phyloP scores from a whole-genome alignment of 352 stramenopile genomes.

The Phytophthora europaea region DNA sequence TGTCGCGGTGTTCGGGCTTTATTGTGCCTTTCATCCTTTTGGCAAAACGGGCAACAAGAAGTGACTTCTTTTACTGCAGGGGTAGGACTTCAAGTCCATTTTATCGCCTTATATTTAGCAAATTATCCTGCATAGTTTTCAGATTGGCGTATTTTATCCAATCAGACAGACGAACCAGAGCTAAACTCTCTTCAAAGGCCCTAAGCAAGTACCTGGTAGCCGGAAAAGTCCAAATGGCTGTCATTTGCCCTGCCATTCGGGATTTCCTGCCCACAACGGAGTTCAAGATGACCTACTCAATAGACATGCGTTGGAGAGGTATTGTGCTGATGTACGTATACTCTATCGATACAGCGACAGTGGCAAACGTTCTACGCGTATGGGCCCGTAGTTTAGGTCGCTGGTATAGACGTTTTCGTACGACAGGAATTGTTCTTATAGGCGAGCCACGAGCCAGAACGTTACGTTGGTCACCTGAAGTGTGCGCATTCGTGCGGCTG shows the following conservation, averaged over 20 bases:
- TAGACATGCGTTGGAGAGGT: constrained; percentile 22
- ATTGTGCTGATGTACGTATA: constrained; percentile 29
- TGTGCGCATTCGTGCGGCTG: constrained; percentile 19
- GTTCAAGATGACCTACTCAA: constrained; percentile 24
- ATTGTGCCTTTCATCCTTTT: no score
- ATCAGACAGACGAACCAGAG: no score
- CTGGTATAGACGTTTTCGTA: constrained; percentile 9
- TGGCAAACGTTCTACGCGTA: constrained; percentile 6
- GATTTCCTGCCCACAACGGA: not conserved
- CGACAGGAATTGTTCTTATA: constrained; percentile 9
- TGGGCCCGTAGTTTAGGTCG: not conserved
- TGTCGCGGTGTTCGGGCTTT: no score
- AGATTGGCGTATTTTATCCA: no score
- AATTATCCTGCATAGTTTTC: no score
- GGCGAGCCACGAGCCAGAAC: not conserved
- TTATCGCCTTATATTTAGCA: no score
- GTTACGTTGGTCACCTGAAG: constrained; percentile 7
- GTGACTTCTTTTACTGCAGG: no score
- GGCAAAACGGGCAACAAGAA: no score
- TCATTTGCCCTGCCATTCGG: not conserved
- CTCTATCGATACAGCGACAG: constrained; percentile 8
- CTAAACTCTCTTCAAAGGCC: no score
- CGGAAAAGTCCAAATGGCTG: constrained; percentile 6
- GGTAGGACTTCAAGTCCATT: no score
- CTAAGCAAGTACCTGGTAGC: no score